These are phyloP conservation scores for Flaveria trinervia DNA, from an alignment of 129 eudicot genomes.

Conservation along the genomic window DNA sequence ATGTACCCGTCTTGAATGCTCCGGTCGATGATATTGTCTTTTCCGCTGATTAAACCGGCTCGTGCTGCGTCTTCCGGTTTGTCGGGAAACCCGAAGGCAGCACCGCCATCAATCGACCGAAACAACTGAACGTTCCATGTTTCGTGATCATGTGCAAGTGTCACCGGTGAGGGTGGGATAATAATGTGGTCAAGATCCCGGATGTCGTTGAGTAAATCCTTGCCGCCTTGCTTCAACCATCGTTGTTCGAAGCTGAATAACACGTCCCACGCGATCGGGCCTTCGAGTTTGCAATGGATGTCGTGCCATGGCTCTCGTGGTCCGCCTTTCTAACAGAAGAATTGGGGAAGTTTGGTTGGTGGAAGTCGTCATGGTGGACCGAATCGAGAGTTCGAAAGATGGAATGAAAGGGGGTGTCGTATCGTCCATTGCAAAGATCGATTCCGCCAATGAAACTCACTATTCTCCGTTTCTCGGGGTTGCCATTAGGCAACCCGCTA, in stretches of 20 bases:
- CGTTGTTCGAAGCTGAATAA: conserved; percentile 77
- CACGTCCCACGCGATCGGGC: conserved; percentile 86
- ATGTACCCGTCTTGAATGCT: conserved; percentile 88
- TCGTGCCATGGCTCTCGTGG: conserved; percentile 98
- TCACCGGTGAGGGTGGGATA: conserved; percentile 68
- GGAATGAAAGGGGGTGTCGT: conserved; percentile 75
- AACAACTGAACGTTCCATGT: conserved; percentile 80
- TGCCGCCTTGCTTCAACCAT: conserved; percentile 76
- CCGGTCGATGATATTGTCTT: conserved; percentile 69
- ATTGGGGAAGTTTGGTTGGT: conserved; percentile 67
- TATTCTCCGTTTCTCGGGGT: conserved; percentile 54
- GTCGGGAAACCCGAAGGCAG: conserved; percentile 82
- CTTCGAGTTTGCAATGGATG: conserved; percentile 71
- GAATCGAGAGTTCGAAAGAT: conserved; percentile 65
- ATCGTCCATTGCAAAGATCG: conserved; percentile 88
- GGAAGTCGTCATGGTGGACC: conserved; percentile 73
- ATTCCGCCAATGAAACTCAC: conserved; percentile 82
- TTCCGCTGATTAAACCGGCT: conserved; percentile 69
- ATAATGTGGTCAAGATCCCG: conserved; percentile 48
- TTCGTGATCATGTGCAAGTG: conserved; percentile 56
- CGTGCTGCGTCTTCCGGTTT: conserved; percentile 76
- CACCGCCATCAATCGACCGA: conserved; percentile 87
- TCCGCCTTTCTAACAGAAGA: conserved; percentile 69
- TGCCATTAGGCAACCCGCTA: conserved; percentile 61
- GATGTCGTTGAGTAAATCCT: conserved; percentile 48